Percentiles rank a stretch among this genome's conserved stretches.
These are phyloP conservation scores for Juglanconis juglandina DNA, from an alignment of 2,329 filamentous ascomycete genomes.

Conservation along the genomic window DNA sequence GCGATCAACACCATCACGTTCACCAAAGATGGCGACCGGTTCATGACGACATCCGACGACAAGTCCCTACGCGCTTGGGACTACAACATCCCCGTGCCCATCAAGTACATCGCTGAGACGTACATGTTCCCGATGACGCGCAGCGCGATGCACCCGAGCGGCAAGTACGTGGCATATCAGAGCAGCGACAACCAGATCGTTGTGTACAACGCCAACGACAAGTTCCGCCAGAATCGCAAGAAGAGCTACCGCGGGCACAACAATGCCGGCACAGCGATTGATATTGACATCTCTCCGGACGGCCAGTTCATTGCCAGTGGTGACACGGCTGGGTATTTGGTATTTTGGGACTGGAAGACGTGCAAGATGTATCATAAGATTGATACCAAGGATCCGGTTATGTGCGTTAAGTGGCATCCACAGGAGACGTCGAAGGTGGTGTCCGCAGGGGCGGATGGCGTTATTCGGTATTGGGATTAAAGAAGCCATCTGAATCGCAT, in stretches of 20 bases:
- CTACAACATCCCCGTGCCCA: slow-evolving; percentile 95
- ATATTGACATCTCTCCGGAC: slow-evolving; percentile 83
- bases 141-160: slow-evolving; percentile 76
- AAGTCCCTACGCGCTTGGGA: slow-evolving; percentile 96
- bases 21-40: slow-evolving; percentile 88
- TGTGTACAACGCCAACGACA: slow-evolving; percentile 90
- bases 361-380: slow-evolving; percentile 99
- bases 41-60: slow-evolving; percentile 97
- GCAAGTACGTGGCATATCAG: slow-evolving; percentile 94
- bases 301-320: slow-evolving; percentile 87
- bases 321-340: slow-evolving; percentile 83
- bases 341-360: slow-evolving; percentile 99
- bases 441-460: slow-evolving; percentile 83
- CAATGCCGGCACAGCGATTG: slow-evolving; percentile 89
- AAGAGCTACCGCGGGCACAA: slow-evolving; percentile 96
- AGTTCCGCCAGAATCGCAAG: slow-evolving; percentile 95
- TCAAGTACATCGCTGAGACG: slow-evolving; percentile 96
- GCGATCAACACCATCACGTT: slow-evolving; percentile 97
- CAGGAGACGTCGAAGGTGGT: slow-evolving; percentile 93
- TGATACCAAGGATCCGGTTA: slow-evolving; percentile 77
- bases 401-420: slow-evolving; percentile 94
- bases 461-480: slow-evolving; percentile 92
- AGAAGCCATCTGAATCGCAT: not conserved
- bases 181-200: slow-evolving; percentile 94
- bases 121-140: slow-evolving; percentile 97